A percentile compares a stretch with the other conserved stretches of the same genome.
These are phyloP conservation scores for Microbotryum lychnidis-dioicae DNA, from an alignment of 1,284 basidiomycete species.

Conservation along the genomic window DNA sequence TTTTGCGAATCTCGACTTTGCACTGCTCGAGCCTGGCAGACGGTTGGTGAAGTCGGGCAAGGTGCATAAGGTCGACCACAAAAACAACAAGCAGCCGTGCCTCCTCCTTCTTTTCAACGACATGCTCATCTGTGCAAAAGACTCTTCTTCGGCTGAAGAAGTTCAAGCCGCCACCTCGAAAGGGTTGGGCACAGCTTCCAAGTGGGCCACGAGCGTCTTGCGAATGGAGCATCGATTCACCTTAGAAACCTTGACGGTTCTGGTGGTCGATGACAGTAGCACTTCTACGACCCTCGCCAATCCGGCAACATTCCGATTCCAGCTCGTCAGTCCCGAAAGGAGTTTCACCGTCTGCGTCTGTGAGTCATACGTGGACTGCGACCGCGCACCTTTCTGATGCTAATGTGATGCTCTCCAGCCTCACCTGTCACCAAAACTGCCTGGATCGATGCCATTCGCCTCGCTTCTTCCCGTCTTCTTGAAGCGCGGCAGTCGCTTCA, in stretches of 20 bases:
- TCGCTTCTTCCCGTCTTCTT: conserved; percentile 62
- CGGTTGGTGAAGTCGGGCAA: conserved; percentile 59
- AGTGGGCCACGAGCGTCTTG: conserved; percentile 4
- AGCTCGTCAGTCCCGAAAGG: conserved; percentile 63
- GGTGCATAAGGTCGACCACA: conserved; percentile 33
- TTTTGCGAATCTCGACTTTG: conserved; percentile 64
- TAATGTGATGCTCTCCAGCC: conserved; percentile 38
- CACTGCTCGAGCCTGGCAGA: conserved; percentile 68
- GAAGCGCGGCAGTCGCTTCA: conserved; percentile 34
- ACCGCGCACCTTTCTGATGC: neutral
- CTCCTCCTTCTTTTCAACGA: conserved; percentile 76
- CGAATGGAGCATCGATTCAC: conserved; percentile 54
- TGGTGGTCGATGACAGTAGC: conserved; percentile 48
- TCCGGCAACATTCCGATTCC: conserved; percentile 49
- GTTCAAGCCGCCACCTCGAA: neutral
- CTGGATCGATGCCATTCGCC: conserved; percentile 62
- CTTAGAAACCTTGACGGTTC: conserved; percentile 67
- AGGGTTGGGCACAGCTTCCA: neutral
- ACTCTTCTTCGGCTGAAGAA: neutral
- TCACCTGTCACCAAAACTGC: conserved; percentile 54
- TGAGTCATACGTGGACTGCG: conserved; percentile 39
- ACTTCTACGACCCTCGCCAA: conserved; percentile 39
- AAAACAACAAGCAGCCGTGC: conserved; percentile 41
- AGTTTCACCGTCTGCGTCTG: conserved; percentile 68
- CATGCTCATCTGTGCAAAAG: conserved; percentile 57